Evolutionary conservation across 164 flowering plant genomes (phyloP), one percentile per base, ranked within the genome.

Genomic region (Aristolochia contorta): DNA sequence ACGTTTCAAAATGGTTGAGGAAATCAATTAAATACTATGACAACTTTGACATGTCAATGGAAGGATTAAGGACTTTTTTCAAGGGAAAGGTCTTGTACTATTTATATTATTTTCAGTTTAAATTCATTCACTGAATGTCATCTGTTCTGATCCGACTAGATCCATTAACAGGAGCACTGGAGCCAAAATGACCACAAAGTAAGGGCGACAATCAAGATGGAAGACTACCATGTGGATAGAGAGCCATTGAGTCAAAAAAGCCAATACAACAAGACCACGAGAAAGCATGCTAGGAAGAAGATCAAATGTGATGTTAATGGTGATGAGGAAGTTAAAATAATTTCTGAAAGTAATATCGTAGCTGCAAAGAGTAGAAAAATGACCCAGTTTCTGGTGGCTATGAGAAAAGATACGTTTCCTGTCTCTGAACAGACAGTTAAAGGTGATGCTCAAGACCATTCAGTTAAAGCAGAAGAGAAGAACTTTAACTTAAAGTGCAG

Each of bases 1-100:
- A 78, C 65, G 71, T 93, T 67, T 93, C 99, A 61, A 90, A 93
- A 77, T 93, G 98, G 98, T 75, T 93, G 22, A 82, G 86, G 77
- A 85, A 79, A 55, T 83, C 91, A 52, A 76, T 93, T 50, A 82
- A 74, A 70, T 80, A 76, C 59, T 79, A 81, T 66, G 80, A 79
- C 57, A 77, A 60, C 75, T 86, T 86, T 68, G 85, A 83, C 43
- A 63, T 54, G 69, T 74, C 94, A 56, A 32, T 90, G 2, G 81
- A 82, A 55, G 85, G 70, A 16, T 58, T 93, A 58, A 72, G 68
- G 68, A 72, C 81, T 13, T 93, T 84, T 75, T 68, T 60, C 48
- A 72, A 75, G 66, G 81, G 68, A 59, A 80, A 90, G 96, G 98
- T 93, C 59, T 16, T 23, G 49, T 24, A 1, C 18, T 7, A 49